Percentiles rank a stretch among this genome's conserved stretches.
These are phyloP conservation scores for Leccinum insolens DNA, from an alignment of 1,284 basidiomycete genomes.

Conservation along the genomic window DNA sequence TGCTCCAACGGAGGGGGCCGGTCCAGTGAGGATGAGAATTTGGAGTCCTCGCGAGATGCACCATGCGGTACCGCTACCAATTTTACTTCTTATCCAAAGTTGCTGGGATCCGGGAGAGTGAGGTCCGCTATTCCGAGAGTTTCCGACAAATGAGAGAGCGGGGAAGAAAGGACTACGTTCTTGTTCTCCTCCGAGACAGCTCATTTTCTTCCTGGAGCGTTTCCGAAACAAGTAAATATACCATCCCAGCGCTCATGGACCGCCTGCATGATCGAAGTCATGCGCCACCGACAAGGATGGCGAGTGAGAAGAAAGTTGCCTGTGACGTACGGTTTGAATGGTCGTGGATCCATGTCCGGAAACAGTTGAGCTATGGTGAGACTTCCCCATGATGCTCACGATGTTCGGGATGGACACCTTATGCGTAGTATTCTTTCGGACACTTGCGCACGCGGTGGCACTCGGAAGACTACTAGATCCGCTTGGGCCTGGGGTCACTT, in stretches of 20 bases:
- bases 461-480: too few species aligned
- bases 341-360: neutral
- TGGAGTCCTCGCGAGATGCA: neutral
- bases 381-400: neutral
- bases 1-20: neutral
- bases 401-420: neutral
- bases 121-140: neutral
- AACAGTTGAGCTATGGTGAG: neutral
- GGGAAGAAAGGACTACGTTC: neutral
- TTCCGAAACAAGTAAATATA: neutral
- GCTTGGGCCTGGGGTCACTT: too few species aligned
- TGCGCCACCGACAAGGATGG: neutral
- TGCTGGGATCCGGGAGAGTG: neutral
- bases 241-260: neutral
- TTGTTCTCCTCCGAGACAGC: neutral
- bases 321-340: conserved; percentile 9
- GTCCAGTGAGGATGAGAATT: neutral
- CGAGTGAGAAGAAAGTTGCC: neutral
- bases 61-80: conserved; percentile 4
- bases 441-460: too few species aligned
- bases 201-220: neutral
- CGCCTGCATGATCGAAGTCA: neutral
- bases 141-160: neutral
- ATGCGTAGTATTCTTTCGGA: neutral
- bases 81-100: neutral